Evolutionary conservation across 768 basidiomycete genomes (phyloP), one percentile per base, ranked within the genome.

Genomic region (Podaxis sp.): DNA sequence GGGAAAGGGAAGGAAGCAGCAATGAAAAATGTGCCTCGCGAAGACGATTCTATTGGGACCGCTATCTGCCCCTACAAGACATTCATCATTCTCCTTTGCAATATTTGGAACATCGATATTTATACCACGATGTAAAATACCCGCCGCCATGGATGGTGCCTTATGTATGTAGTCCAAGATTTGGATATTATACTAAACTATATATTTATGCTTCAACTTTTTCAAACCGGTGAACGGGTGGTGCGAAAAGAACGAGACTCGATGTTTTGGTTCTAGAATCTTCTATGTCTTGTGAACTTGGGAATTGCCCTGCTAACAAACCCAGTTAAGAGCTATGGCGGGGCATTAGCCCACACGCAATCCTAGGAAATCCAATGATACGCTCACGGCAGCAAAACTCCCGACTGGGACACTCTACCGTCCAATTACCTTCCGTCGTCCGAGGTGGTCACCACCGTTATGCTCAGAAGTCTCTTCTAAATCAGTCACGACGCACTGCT

Each of bases 71-170:
- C 29, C 29, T 33, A 33, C 7, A 22, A 27, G 24, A 27, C 7
- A 47, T 3, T n/a, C 46, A 17, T 47, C 12, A 1, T 12, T 24
- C 24, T 2, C 22, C 24, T 22, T 50, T 5, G 43, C 7, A 46
- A n/a, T 25, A 7, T 15, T 24, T 12, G n/a, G 54, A 55, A 22
- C 19, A 13, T 37, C 11, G n/a, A 25, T 41, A 56, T 56, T 56
- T 56, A 41, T 41, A 56, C 55, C 40, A 41, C 9, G 13, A 19
- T 59, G 49, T 51, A 50, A 24, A 38, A 59, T 59, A 50, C 57
- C 47, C 49, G 17, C 36, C 40, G 5, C 36, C 22, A 19, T 38
- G 17, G 17, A 24, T 36, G 3, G 47, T 15, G 6, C 49, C 19
- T 27, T n/a, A 57, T 57, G 57, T 47, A 46, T 59, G 57, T 51